These are phyloP conservation scores for Cymbidium sinense DNA, from an alignment of 106 monocot species.

Conservation along the genomic window DNA sequence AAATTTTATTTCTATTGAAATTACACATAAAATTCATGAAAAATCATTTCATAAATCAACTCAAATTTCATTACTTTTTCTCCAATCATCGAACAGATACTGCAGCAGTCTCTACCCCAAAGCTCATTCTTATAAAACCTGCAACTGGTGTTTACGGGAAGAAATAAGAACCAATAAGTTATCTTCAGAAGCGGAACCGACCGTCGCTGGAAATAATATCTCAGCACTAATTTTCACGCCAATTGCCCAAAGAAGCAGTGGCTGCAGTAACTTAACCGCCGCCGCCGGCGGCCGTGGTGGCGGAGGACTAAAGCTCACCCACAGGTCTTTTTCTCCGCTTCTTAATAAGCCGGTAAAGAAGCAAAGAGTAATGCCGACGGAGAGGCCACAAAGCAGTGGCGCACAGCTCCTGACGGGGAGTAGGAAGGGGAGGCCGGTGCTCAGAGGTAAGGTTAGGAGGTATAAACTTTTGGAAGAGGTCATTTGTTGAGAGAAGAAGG, in stretches of 20 bases:
- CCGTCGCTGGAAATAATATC: background rate
- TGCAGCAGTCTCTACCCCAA: slow-evolving; percentile 19
- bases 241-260: background rate
- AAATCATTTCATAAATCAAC: too few relatives aligned
- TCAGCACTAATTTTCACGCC: background rate
- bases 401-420: slow-evolving; percentile 2
- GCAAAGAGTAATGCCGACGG: background rate
- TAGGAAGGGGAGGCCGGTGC: slow-evolving; percentile 21
- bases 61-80: too few relatives aligned
- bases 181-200: background rate
- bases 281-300: background rate
- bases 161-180: background rate
- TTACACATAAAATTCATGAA: too few relatives aligned
- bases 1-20: too few relatives aligned
- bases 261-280: too few relatives aligned
- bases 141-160: slow-evolving; percentile 14
- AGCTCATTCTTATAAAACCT: background rate
- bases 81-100: slow-evolving; percentile 3
- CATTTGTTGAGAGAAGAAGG: background rate
- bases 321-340: background rate
- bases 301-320: background rate
- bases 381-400: background rate
- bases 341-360: slow-evolving; percentile 14
- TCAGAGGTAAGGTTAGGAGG: slow-evolving; percentile 51
- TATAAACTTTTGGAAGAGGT: slow-evolving; percentile 82